Percentiles rank a stretch among this genome's conserved stretches.
These are phyloP conservation scores for Nepenthes alata DNA, from an alignment of 179 eudicot species.

Conservation along the genomic window DNA sequence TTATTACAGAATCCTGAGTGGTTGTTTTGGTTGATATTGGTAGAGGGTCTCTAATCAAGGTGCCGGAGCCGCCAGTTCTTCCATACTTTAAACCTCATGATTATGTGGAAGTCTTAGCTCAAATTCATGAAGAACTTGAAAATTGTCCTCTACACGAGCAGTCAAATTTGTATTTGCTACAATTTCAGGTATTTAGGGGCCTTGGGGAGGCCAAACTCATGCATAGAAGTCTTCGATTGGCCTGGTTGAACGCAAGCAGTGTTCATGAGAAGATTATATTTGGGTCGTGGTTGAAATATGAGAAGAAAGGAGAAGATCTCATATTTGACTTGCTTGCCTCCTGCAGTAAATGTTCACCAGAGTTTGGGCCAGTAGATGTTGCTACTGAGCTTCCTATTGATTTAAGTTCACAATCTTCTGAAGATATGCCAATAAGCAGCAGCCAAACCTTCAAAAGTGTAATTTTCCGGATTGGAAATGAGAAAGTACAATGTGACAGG, in stretches of 20 bases:
- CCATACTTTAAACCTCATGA: slow-evolving; percentile 83
- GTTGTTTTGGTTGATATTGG: slow-evolving; percentile 13
- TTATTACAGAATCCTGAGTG: slow-evolving; percentile 4
- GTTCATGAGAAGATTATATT: slow-evolving; percentile 71
- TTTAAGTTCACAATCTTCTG: slow-evolving; percentile 12
- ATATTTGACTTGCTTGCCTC: slow-evolving; percentile 58
- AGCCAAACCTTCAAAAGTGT: slow-evolving; percentile 28
- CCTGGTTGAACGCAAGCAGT: slow-evolving; percentile 67
- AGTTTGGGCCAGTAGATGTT: slow-evolving; percentile 57
- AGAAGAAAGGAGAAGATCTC: slow-evolving; percentile 80
- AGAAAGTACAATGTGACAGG: slow-evolving; percentile 63
- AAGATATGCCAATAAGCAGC: slow-evolving; percentile 6
- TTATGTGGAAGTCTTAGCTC: slow-evolving; percentile 90
- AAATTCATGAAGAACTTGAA: slow-evolving; percentile 85
- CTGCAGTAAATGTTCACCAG: slow-evolving; percentile 61
- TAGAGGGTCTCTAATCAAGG: slow-evolving; percentile 92
- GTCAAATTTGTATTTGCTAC: slow-evolving; percentile 61
- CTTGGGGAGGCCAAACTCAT: slow-evolving; percentile 79
- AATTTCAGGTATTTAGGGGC: slow-evolving; percentile 89
- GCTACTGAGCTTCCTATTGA: slow-evolving; percentile 46
- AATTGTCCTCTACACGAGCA: slow-evolving; percentile 48
- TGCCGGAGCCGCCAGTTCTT: slow-evolving; percentile 69
- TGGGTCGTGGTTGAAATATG: slow-evolving; percentile 87
- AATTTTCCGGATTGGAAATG: slow-evolving; percentile 58
- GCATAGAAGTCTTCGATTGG: slow-evolving; percentile 81